Base-by-base conservation (phyloP, 495 filamentous ascomycete species). In the Penicillium silybi region DNA sequence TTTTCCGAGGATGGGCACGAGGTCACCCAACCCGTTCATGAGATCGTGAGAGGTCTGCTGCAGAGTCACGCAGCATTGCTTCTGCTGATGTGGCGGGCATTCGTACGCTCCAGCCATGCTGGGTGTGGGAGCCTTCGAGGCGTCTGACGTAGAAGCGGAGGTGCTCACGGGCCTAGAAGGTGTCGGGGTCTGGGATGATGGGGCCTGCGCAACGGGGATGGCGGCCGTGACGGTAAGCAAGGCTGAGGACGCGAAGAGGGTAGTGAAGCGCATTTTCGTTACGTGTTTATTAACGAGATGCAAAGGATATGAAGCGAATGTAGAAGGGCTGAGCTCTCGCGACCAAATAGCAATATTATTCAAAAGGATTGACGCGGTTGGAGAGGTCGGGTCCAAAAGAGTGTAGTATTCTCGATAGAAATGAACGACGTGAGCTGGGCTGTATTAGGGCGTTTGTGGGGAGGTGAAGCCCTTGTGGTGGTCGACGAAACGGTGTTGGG, bases 51-150 rank as follows among this genome's bases (percentile, higher is more conserved):
- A 51, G 0, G 63, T 35, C 18, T 54, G 9, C n/a, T 59, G 37
- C 3, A 74, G n/a, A 1, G 56, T 57, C 46, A 50, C 48, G 44
- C 71, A 72, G 65, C 69, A 74, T 41, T 61, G 50, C 41, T 69
- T 71, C 22, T 50, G 58, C 37, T 59, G 56, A 0, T 41, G 44
- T 27, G 16, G 35, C 0, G 60, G 62, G 39, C 62, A 67, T n/a
- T 48, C 26, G 42, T 61, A 65, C 0, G 62, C 48, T 27, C 59
- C 61, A 10, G 52, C 56, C 17, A 25, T 16, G 8, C 15, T 13
- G 19, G 16, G 23, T 8, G 17, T 18, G 16, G 27, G 25, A 34
- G n/a, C 4, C 10, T 16, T 18, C 10, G 32, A 22, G 13, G 44
- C 26, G 17, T 42, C 29, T 16, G 45, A 35, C 9, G 26, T 27